Evolutionary conservation across 208 protist species (phyloP).

Genomic region (Wallacemonas sp.): DNA sequence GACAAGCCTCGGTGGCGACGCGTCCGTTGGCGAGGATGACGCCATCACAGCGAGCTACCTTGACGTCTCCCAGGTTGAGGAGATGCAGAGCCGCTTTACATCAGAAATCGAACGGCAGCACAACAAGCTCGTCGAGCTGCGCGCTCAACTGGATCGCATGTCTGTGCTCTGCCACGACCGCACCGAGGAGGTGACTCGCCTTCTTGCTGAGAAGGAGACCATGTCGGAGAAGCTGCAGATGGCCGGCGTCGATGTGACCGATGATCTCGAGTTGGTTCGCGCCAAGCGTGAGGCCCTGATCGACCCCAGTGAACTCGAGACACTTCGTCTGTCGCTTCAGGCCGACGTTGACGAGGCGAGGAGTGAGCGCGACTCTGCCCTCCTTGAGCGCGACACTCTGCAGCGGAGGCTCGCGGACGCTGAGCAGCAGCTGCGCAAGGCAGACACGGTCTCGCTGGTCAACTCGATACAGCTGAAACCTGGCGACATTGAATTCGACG

Average conservation of each 20-base stretch:
- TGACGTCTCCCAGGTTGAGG: constrained; percentile 84
- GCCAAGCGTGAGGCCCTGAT: constrained; percentile 54
- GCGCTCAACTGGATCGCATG: constrained; percentile 75
- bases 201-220: constrained; percentile 40
- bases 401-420: constrained; percentile 29
- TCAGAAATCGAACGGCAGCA: constrained; percentile 61
- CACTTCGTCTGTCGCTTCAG: constrained; percentile 76
- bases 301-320: constrained; percentile 67
- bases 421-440: constrained; percentile 15
- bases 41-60: constrained; percentile 58
- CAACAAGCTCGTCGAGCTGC: constrained; percentile 69
- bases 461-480: background rate
- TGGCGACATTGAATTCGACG: constrained; percentile 9
- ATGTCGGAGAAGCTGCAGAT: constrained; percentile 45
- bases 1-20: constrained; percentile 41
- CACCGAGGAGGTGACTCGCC: constrained; percentile 48
- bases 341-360: constrained; percentile 68
- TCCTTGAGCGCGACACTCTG: constrained; percentile 30
- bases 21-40: constrained; percentile 38
- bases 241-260: constrained; percentile 34
- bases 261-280: constrained; percentile 36
- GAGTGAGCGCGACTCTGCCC: constrained; percentile 49
- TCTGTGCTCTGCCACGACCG: constrained; percentile 53
- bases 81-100: constrained; percentile 63
- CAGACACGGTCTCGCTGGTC: background rate